Evolutionary conservation across 441 rosid genomes (phyloP), one percentile per base, ranked within the genome.

Genomic region (Pelargonium citronellum): DNA sequence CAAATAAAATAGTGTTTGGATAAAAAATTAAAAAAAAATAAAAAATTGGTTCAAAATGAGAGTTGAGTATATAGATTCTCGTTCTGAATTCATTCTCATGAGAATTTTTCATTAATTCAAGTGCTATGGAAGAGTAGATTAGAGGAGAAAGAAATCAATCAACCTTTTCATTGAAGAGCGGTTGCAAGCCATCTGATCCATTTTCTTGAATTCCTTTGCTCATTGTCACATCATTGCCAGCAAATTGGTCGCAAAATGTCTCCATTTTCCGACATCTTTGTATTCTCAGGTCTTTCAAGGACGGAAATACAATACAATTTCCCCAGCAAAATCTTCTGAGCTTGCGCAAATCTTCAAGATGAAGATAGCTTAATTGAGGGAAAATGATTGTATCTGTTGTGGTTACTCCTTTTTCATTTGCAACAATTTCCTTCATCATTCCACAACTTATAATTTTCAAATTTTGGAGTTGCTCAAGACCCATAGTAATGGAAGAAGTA

Each of bases 361-460:
- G n/a, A 49, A 49, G 57, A 49, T 11, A 49, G 57, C 57, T 49
- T 11, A 49, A 13, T 13, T 49, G 57, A 49, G 17, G 17, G n/a
- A 49, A 49, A n/a, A 4, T 49, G 57, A 11, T 49, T 13, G 57
- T 49, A 13, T 13, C 12, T 2, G 7, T 20, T 4, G 7, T 57
- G 15, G 63, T 20, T 57, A 4, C 46, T 46, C 37, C 73, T 37
- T 49, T n/a, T 13, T 49, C 15, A 0, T 10, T 39, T 8, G 13
- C 19, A 0, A 77, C 39, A 44, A 72, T 30, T 66, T 69, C 51
- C 37, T 72, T 70, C 67, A 72, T 64, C 8, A 7, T 0, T 9
- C 1, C 7, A n/a, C 76, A 72, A 44, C 69, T 16, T 10, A 10
- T 0, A 17, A 75, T n/a, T 34, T 34, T 7, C 39, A 34, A 34